Evolutionary conservation across 371 early-diverging fungal genomes (phyloP).

Genomic region (Thermomucor indicae-seudaticae): DNA sequence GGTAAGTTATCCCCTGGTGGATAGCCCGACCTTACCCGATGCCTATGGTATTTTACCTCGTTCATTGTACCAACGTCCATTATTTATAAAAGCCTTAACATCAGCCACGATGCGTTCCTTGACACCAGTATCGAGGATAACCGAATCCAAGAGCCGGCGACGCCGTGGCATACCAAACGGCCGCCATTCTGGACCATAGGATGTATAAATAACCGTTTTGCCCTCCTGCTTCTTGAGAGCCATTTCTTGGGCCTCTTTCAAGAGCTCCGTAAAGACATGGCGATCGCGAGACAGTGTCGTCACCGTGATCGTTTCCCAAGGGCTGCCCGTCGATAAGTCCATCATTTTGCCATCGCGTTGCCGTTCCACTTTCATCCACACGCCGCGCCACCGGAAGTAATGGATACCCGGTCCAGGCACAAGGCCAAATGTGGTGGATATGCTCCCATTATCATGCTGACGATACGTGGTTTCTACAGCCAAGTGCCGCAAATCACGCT

Average conservation of each 20-base stretch:
- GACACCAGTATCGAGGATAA: slow-evolving; percentile 81
- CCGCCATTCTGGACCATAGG: slow-evolving; percentile 95
- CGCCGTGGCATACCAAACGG: slow-evolving; percentile 94
- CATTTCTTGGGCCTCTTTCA: slow-evolving; percentile 79
- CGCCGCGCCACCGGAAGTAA: slow-evolving; percentile 73
- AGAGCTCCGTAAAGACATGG: slow-evolving; percentile 65
- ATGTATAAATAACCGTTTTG: slow-evolving; percentile 92
- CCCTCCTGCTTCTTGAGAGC: slow-evolving; percentile 89
- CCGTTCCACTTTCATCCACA: slow-evolving; percentile 89
- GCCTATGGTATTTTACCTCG: slow-evolving; percentile 55
- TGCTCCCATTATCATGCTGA: slow-evolving; percentile 90
- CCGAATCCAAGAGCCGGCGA: slow-evolving; percentile 77
- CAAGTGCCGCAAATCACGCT: slow-evolving; percentile 65
- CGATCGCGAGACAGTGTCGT: slow-evolving; percentile 87
- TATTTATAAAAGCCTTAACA: slow-evolving; percentile 80
- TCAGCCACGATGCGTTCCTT: slow-evolving; percentile 77
- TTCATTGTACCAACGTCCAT: slow-evolving; percentile 93
- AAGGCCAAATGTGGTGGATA: slow-evolving; percentile 77
- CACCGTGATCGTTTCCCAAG: slow-evolving; percentile 93
- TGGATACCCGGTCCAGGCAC: slow-evolving; percentile 95
- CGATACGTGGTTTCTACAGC: slow-evolving; percentile 86
- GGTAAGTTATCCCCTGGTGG: neutral
- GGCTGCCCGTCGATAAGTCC: slow-evolving; percentile 85
- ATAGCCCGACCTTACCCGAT: neutral
- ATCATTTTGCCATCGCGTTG: slow-evolving; percentile 84